A percentile compares a stretch with the other conserved stretches of the same genome.
These are phyloP conservation scores for Zymoseptoria crescenta DNA, from an alignment of 2,329 filamentous ascomycete genomes.

Conservation along the genomic window DNA sequence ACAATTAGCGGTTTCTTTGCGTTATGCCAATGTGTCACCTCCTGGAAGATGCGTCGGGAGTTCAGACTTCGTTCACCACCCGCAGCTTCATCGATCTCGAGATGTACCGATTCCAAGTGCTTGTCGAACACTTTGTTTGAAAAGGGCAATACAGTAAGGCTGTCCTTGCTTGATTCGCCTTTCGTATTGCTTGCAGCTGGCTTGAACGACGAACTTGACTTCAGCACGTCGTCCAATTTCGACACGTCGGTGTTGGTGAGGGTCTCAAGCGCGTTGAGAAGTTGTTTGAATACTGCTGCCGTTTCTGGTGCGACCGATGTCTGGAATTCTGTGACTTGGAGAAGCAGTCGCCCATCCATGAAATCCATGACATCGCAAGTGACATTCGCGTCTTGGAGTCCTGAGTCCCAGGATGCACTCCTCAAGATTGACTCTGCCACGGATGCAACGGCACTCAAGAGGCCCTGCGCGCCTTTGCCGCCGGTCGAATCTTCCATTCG, in stretches of 20 bases:
- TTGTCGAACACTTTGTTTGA: constrained; percentile 41
- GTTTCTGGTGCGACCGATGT: constrained; percentile 11
- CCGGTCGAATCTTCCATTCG: constrained; percentile 14
- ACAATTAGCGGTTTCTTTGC: constrained; percentile 45
- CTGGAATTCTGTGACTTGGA: constrained; percentile 14
- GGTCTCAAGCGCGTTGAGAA: constrained; percentile 17
- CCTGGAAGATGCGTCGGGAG: constrained; percentile 39
- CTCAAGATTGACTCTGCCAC: constrained; percentile 32
- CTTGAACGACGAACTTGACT: not conserved
- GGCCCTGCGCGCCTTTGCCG: constrained; percentile 8
- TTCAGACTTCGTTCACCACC: constrained; percentile 26
- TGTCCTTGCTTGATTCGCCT: constrained; percentile 4
- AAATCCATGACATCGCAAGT: constrained; percentile 46
- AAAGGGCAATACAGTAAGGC: constrained; percentile 38
- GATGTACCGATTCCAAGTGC: constrained; percentile 38
- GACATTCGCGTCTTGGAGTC: constrained; percentile 16
- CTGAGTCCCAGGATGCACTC: constrained; percentile 30
- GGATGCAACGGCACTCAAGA: constrained; percentile 30
- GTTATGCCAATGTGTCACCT: constrained; percentile 56
- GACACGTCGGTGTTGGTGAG: constrained; percentile 4
- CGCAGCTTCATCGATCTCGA: constrained; percentile 30
- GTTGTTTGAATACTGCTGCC: constrained; percentile 16
- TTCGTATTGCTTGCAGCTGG: not conserved
- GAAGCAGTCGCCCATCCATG: constrained; percentile 47
- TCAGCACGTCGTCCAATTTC: not conserved